Evolutionary conservation across 2,329 filamentous ascomycete genomes (phyloP).

Genomic region (Arthroderma sp.): DNA sequence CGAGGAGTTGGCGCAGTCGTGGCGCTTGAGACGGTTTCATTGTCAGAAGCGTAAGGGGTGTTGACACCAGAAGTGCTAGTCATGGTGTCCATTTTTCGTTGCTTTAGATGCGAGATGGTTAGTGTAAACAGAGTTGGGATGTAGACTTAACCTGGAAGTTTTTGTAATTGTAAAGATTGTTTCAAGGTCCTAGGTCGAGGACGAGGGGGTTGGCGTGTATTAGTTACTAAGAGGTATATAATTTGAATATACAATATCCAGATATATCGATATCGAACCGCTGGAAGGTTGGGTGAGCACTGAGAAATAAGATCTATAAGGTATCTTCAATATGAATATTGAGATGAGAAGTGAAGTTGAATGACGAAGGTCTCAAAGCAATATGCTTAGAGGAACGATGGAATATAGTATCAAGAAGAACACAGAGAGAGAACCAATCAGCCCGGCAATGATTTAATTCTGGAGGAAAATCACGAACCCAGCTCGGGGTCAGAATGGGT

Average conservation of each 20-base stretch:
- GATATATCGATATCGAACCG: slow-evolving; percentile 3
- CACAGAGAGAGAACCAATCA: slow-evolving; percentile 8
- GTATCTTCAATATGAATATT: neutral
- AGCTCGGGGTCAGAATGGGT: neutral
- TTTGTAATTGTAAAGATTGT: neutral
- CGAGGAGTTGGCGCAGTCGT: slow-evolving; percentile 4
- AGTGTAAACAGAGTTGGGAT: neutral
- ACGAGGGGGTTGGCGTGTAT: neutral
- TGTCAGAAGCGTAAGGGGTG: slow-evolving; percentile 2
- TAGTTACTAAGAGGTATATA: slow-evolving; percentile 2
- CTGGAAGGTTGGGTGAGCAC: slow-evolving; percentile 2
- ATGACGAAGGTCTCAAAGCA: neutral
- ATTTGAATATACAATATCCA: slow-evolving; percentile 2
- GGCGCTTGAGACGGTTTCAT: slow-evolving; percentile 3
- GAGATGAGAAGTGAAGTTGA: neutral
- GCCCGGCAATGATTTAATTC: slow-evolving; percentile 7
- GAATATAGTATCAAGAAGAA: slow-evolving; percentile 1
- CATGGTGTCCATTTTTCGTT: slow-evolving; percentile 5
- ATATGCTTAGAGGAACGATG: neutral
- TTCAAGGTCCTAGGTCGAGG: neutral
- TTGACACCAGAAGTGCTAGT: neutral
- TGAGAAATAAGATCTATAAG: neutral
- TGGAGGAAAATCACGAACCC: neutral
- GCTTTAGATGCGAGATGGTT: neutral
- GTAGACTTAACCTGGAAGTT: neutral